Evolutionary conservation across 1,139 yeast species (phyloP).

Genomic region (Geotrichum reessii): DNA sequence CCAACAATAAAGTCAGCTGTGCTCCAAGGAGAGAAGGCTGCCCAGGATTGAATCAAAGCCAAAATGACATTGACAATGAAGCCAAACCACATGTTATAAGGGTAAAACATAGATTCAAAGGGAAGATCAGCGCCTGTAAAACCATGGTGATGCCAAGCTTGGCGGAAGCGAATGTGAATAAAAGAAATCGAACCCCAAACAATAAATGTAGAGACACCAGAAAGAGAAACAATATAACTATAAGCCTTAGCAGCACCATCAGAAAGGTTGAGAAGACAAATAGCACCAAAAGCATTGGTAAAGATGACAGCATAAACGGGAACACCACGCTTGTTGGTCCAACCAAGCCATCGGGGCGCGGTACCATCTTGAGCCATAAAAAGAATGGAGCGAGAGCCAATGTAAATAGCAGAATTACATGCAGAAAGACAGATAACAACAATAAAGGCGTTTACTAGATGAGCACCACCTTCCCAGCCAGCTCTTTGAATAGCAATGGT

Average conservation of each 20-base stretch:
- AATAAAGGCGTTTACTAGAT: constrained; percentile 70
- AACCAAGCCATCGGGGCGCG: constrained; percentile 55
- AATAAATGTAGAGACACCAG: constrained; percentile 52
- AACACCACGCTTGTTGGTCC: constrained; percentile 55
- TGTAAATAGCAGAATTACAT: constrained; percentile 71
- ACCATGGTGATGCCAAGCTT: constrained; percentile 48
- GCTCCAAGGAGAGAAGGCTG: constrained; percentile 53
- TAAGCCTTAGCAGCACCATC: constrained; percentile 65
- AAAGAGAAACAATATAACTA: constrained; percentile 75
- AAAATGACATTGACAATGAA: constrained; percentile 48
- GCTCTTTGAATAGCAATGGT: constrained; percentile 66
- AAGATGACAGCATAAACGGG: constrained; percentile 51
- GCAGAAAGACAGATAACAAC: constrained; percentile 62
- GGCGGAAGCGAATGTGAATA: constrained; percentile 48
- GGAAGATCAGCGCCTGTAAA: constrained; percentile 46
- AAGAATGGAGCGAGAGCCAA: constrained; percentile 54
- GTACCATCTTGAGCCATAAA: constrained; percentile 55
- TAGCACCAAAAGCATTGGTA: constrained; percentile 38
- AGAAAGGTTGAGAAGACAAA: constrained; percentile 64
- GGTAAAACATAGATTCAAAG: constrained; percentile 49
- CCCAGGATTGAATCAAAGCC: constrained; percentile 66
- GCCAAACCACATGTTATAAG: constrained; percentile 49
- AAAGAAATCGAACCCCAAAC: constrained; percentile 49
- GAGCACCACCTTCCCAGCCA: constrained; percentile 64
- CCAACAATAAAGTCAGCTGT: constrained; percentile 61